Evolutionary conservation across 2,329 filamentous ascomycete species (phyloP), one percentile per base, ranked within the genome.

Genomic region (Raffaelea albimanens): DNA sequence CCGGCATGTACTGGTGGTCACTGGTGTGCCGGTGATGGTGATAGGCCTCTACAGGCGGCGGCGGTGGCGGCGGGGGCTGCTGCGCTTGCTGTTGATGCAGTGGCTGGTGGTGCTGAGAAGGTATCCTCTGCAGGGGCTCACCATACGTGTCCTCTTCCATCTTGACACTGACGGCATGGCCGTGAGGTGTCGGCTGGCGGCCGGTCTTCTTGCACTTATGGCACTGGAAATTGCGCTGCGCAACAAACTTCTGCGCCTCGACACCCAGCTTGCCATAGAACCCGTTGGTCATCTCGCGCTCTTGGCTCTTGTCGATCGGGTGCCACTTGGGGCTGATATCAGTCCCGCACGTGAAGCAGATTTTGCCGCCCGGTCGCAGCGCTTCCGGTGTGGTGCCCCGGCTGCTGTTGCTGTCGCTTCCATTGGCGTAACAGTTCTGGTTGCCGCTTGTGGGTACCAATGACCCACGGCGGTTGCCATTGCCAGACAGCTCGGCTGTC

Each of bases 321-420:
- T 83, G 85, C 85, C 85, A 89, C 58, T 76, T 83, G 4, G 84
- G 85, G 56, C 82, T 88, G 44, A 83, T 76, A 58, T 89, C 83
- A 49, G 84, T 74, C 33, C 75, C 75, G 56, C 81, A 85, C 7
- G 78, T 81, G 42, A 78, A 71, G 64, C 81, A 85, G 18, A 76
- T 67, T 59, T 75, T 82, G 40, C 74, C 70, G 5, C 68, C 67
- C 3, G 64, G 64, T 29, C 72, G 66, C 34, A 57, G 45, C 4
- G 56, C 54, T 20, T 55, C 54, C 1, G 60, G 54, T 4, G 54
- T 44, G 7, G 53, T 46, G 5, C 65, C 60, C 11, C 48, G 53
- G 18, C 57, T 49, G 36, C 56, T 53, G 16, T 64, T 63, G 33
- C 59, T 56, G 54, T 59, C 40, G 13, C 13, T 29, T 53, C 51